Base-by-base conservation (phyloP, 1,284 basidiomycete genomes). In the Coniferiporia weirii region DNA sequence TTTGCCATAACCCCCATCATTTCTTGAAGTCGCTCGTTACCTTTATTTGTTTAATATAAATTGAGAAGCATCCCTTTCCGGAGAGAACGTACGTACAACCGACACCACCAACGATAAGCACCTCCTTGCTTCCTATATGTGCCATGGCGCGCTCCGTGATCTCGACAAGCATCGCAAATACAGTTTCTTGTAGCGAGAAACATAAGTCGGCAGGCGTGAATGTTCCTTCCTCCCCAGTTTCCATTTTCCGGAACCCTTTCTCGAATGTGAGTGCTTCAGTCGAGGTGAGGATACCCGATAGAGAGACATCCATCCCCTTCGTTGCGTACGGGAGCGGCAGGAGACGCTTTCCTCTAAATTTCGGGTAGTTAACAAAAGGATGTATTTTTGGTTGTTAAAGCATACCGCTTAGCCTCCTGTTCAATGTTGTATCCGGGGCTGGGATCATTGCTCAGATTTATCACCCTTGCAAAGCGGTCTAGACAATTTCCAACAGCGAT, bases 91-190 rank as follows among this genome's bases (percentile, higher is more conserved):
- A 82, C 91, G 76, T 70, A 94, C 95, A 95, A n/a, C 97, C 97
- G 13, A 99, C 97, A 45, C 97, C 97, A 3, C 97, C 97, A 10
- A 99, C 97, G 60, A 99, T 96, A 47, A 99, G 81, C 0, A 98
- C 96, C 69, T 99, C 96, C 68, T 84, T 91, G 65, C 92, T 95
- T 2, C 93, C 93, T 27, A 98, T 95, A 72, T 99, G 97, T 19
- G 97, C 97, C 96, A 99, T 98, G 0, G 97, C 97, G 47, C 97
- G 82, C 72, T 99, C 97, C 0, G 97, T 99, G 61, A 98, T 99
- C 74, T 99, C 97, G 19, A 99, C 97, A 3, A 99, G 80, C 97
- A 99, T 99, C 0, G 96, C 92, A 72, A 93, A 99, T 1, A 98
- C 87, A 3, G 93, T 97, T 73, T 99, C 97, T 73, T 99, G 97